phyloP scores from a whole-genome alignment of 345 rosid species.

The Litchi chinensis region DNA sequence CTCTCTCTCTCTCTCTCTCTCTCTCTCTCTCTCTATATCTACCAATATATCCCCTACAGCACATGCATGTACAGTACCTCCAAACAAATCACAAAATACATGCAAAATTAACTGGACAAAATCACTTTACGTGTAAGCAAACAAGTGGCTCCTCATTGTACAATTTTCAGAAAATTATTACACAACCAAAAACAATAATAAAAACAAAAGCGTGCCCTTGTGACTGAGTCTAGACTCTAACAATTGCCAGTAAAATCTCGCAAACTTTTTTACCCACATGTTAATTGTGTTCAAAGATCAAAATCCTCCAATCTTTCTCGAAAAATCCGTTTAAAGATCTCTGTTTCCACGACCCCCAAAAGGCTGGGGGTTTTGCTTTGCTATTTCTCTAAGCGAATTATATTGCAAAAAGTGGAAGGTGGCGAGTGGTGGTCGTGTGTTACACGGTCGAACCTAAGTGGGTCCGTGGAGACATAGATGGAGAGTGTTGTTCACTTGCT shows the following conservation, averaged over 20 bases:
- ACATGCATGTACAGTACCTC: slow-evolving; percentile 19
- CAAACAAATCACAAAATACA: not conserved
- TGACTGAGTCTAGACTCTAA: slow-evolving; percentile 25
- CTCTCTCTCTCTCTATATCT: not conserved
- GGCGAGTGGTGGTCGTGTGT: not conserved
- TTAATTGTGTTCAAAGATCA: slow-evolving; percentile 15
- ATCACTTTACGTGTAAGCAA: not conserved
- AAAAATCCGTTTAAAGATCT: slow-evolving; percentile 25
- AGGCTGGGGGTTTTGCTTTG: not conserved
- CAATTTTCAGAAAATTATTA: not conserved
- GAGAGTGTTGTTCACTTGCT: not conserved
- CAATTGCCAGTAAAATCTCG: slow-evolving; percentile 19
- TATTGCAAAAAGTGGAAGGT: too few relatives aligned
- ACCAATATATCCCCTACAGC: slow-evolving; percentile 5
- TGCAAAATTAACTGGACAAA: not conserved
- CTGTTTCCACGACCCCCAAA: not conserved
- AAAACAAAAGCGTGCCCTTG: not conserved
- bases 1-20: not conserved
- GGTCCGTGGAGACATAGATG: not conserved
- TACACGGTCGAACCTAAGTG: not conserved
- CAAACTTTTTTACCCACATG: slow-evolving; percentile 26
- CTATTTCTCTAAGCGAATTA: not conserved
- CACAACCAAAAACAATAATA: not conserved
- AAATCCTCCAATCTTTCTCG: slow-evolving; percentile 29
- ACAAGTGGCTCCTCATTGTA: not conserved